These are phyloP conservation scores for Trichoderma endophyticum DNA, from an alignment of 2,329 filamentous ascomycete genomes.

Conservation along the genomic window DNA sequence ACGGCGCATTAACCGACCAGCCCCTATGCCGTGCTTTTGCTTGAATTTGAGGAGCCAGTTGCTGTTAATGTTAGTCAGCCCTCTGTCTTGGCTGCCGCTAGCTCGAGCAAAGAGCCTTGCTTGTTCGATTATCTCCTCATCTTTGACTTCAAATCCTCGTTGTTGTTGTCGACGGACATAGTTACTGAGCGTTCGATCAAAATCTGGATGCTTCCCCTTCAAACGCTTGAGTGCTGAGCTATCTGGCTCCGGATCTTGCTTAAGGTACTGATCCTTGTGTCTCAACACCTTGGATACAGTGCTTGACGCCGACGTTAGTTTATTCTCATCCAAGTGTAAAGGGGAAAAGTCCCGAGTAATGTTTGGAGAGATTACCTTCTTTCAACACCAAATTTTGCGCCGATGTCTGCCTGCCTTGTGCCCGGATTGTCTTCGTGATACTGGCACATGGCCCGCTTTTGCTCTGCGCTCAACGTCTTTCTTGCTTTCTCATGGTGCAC, in stretches of 20 bases:
- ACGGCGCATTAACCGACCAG: conserved; percentile 50
- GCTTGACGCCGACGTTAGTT: conserved; percentile 47
- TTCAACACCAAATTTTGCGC: conserved; percentile 91
- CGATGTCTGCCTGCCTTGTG: conserved; percentile 94
- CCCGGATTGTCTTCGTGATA: conserved; percentile 88
- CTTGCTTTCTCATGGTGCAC: conserved; percentile 60
- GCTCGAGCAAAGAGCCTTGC: conserved; percentile 76
- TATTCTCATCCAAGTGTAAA: conserved; percentile 25
- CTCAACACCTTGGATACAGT: conserved; percentile 98
- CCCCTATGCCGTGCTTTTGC: conserved; percentile 68
- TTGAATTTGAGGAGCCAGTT: conserved; percentile 96
- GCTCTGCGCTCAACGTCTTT: conserved; percentile 86
- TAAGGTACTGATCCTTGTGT: conserved; percentile 91
- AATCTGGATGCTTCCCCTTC: conserved; percentile 84
- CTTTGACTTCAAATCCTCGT: conserved; percentile 69
- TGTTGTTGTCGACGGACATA: conserved; percentile 82
- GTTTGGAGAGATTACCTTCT: conserved; percentile 67
- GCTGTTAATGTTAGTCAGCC: conserved; percentile 66
- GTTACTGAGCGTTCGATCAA: conserved; percentile 84
- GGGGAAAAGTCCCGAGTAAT: conserved; percentile 20
- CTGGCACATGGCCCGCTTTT: conserved; percentile 88
- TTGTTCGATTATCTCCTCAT: conserved; percentile 81
- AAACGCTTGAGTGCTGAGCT: conserved; percentile 69
- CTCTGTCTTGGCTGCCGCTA: conserved; percentile 64
- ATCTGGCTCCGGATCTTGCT: conserved; percentile 70